Evolutionary conservation across 2,329 filamentous ascomycete species (phyloP), one percentile per base, ranked within the genome.

Genomic region (Aaosphaeria arxii): DNA sequence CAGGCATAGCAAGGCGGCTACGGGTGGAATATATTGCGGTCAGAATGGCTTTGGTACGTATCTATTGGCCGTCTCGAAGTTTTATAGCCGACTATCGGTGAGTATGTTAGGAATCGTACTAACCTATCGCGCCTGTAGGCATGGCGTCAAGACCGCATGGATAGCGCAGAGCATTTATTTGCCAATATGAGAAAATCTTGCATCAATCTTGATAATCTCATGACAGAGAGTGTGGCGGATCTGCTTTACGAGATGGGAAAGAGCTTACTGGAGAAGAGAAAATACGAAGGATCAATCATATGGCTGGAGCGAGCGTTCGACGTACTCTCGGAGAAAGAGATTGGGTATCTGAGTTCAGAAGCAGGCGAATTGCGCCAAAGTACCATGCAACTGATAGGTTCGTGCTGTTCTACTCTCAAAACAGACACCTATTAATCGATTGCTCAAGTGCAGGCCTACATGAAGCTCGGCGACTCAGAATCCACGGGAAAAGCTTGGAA

Each of bases 151-250:
- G 77, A 82, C 38, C 81, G 86, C 38, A 75, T 87, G 11, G 87
- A 92, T 48, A 80, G 91, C 42, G 88, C 89, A 30, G 89, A 95
- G 46, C 83, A 89, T 66, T 83, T 94, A 76, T 91, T 86, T 66
- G 70, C 69, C 33, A 88, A 88, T 57, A 70, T 82, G 42, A 57
- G 71, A 51, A n/a, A 63, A 11, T 39, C 62, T 7, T 66, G 71
- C 7, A 66, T 57, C 35, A 46, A 63, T 1, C 63, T 81, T 2
- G 77, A 84, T 40, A 67, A 77, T 0, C 52, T 68, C 2, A 77
- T 77, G 1, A 75, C 78, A 2, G 86, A 91, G 63, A 76, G 74
- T 35, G 70, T 91, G 40, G 79, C 84, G 4, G 85, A 90, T 56
- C 72, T 86, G 2, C 75, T 91, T 6, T 88, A 85, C 53, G 83